Conservation (phyloP, 1,139 yeast species). For the Yamadazyma triangularis region DNA sequence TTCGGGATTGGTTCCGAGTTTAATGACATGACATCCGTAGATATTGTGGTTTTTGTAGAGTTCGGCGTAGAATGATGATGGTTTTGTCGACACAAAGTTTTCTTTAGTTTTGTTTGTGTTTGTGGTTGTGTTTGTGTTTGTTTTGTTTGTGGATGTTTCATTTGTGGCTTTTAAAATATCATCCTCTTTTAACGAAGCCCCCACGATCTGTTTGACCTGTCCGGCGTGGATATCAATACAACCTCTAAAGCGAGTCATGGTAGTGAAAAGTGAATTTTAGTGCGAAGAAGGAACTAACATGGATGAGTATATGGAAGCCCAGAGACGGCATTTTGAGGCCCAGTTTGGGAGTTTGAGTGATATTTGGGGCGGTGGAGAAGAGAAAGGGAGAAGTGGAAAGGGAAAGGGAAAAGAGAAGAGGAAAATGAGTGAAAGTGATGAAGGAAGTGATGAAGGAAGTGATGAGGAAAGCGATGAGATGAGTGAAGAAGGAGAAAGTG, state of each 20-base stretch:
- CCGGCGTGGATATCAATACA: conserved; percentile 95
- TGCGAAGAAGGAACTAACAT: too few species aligned
- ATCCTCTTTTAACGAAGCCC: conserved; percentile 72
- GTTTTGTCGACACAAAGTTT: conserved; percentile 74
- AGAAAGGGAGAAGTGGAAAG: conserved; percentile 17
- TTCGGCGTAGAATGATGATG: conserved; percentile 74
- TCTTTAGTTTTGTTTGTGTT: too few species aligned
- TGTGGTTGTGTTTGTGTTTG: too few species aligned
- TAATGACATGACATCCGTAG: conserved; percentile 85
- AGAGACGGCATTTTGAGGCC: conserved; percentile 59
- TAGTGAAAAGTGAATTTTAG: not conserved
- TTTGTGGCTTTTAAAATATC: conserved; percentile 22
- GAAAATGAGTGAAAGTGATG: too few species aligned
- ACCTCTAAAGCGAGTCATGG: conserved; percentile 86
- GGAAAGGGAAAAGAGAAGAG: too few species aligned
- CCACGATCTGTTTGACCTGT: conserved; percentile 93
- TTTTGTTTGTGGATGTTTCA: too few species aligned
- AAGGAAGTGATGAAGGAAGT: too few species aligned
- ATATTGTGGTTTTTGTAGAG: conserved; percentile 58
- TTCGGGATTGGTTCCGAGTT: conserved; percentile 69
- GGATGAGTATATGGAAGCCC: conserved; percentile 50
- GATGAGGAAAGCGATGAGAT: not conserved
- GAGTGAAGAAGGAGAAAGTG: conserved; percentile 9
- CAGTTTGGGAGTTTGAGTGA: conserved; percentile 65
- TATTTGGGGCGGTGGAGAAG: conserved; percentile 56